Evolutionary conservation across 768 basidiomycete species (phyloP).

Genomic region (Pulveroboletus frians): DNA sequence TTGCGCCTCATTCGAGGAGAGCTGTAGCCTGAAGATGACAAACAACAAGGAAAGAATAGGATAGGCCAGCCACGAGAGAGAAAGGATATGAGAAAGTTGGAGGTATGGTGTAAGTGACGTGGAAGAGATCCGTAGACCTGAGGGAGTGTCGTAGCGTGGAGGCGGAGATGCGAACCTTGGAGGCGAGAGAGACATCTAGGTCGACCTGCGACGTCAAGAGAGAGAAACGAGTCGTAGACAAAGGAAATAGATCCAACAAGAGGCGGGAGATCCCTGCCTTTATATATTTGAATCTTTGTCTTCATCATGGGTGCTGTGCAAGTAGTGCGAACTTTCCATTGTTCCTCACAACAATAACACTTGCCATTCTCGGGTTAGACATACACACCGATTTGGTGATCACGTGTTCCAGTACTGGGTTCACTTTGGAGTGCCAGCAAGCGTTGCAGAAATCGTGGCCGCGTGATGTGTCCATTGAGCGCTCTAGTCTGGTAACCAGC

Average conservation of each 20-base stretch:
- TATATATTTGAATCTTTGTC: slow-evolving; percentile 19
- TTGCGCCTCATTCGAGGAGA: slow-evolving; percentile 67
- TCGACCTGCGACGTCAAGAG: slow-evolving; percentile 36
- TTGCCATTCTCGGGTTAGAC: slow-evolving; percentile 16
- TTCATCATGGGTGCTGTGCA: background rate
- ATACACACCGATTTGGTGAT: background rate
- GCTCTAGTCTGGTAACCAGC: too few relatives aligned
- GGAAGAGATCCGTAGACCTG: slow-evolving; percentile 24
- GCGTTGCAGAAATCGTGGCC: too few relatives aligned
- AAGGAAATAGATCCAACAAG: slow-evolving; percentile 13
- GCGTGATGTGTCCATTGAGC: too few relatives aligned
- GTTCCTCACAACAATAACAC: slow-evolving; percentile 30
- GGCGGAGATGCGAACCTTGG: slow-evolving; percentile 39
- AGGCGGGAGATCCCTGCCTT: slow-evolving; percentile 12
- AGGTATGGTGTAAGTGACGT: slow-evolving; percentile 73
- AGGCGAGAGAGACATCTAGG: slow-evolving; percentile 30
- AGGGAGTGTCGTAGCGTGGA: slow-evolving; percentile 53
- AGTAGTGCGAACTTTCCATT: slow-evolving; percentile 17
- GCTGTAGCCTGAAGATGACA: slow-evolving; percentile 75
- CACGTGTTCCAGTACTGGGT: slow-evolving; percentile 2
- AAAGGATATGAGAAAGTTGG: slow-evolving; percentile 73
- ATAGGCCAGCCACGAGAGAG: slow-evolving; percentile 87
- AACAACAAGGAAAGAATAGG: slow-evolving; percentile 87
- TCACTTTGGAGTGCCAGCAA: too few relatives aligned
- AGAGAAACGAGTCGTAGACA: slow-evolving; percentile 9